These are phyloP conservation scores for Pythium plurisporium DNA, from an alignment of 352 stramenopile genomes.

Conservation along the genomic window DNA sequence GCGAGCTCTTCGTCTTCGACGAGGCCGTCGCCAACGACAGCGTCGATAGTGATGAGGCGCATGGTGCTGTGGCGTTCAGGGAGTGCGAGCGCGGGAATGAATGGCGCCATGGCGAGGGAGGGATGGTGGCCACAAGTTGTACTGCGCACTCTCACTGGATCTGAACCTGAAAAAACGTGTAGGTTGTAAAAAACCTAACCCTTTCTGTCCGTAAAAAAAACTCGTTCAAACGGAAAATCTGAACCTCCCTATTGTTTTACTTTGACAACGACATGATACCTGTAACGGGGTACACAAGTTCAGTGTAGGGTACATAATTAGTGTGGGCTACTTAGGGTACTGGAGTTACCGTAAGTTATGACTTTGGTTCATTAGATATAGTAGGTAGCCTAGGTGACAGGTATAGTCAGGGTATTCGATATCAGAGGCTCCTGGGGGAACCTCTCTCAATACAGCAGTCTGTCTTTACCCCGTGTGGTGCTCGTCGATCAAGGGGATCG, in stretches of 20 bases:
- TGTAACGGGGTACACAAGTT: conserved; percentile 1
- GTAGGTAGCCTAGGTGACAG: not conserved
- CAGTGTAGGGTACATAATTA: conserved; percentile 15
- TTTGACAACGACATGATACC: no score
- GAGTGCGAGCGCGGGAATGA: not conserved
- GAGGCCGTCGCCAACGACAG: not conserved
- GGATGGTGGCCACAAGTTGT: conserved; percentile 2
- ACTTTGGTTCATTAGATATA: conserved; percentile 7
- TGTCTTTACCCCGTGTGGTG: not conserved
- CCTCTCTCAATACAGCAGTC: conserved; percentile 3
- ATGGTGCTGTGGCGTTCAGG: not conserved
- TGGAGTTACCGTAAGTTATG: conserved; percentile 11
- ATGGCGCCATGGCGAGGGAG: not conserved
- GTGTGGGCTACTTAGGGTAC: conserved; percentile 12
- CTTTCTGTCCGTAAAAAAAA: not conserved
- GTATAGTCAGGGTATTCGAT: not conserved
- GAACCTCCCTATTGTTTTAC: not conserved
- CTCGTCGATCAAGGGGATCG: conserved; percentile 5
- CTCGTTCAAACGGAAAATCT: not conserved
- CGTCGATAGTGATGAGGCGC: not conserved
- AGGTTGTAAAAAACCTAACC: conserved; percentile 1
- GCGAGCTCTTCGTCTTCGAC: not conserved
- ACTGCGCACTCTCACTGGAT: not conserved
- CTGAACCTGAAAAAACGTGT: conserved; percentile 6
- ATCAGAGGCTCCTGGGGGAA: not conserved